Conservation (phyloP, 495 filamentous ascomycete species). For the Penicillium robsamsonii region DNA sequence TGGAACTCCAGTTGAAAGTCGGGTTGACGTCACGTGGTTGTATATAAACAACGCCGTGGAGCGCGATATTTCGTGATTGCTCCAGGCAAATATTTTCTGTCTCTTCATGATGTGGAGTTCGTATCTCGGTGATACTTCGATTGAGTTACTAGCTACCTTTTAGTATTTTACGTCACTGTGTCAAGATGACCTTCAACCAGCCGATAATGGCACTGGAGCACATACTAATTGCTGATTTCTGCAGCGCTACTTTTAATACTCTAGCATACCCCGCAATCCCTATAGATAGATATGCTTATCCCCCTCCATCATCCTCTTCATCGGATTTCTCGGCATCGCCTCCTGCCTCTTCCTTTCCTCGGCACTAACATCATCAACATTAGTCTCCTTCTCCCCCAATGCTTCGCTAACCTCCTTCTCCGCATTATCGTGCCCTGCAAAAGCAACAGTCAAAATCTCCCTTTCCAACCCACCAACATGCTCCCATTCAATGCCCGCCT, state of each 20-base stretch:
- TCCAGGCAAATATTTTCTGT: background rate
- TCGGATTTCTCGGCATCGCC: slow-evolving; percentile 41
- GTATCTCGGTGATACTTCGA: background rate
- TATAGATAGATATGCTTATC: slow-evolving; percentile 24
- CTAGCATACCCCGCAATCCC: background rate
- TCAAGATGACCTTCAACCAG: background rate
- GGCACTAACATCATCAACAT: slow-evolving; percentile 36
- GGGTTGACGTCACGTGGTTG: slow-evolving; percentile 13
- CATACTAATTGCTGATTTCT: background rate
- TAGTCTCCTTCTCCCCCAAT: slow-evolving; percentile 30
- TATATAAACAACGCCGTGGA: slow-evolving; percentile 1
- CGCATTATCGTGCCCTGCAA: slow-evolving; percentile 66
- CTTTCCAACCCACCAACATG: slow-evolving; percentile 73
- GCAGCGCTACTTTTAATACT: background rate
- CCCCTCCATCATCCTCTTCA: slow-evolving; percentile 50
- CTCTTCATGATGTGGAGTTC: background rate
- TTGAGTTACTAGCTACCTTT: background rate
- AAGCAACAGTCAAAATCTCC: slow-evolving; percentile 77
- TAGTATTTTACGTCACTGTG: background rate
- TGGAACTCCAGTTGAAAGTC: background rate
- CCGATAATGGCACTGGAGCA: background rate
- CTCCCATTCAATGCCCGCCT: slow-evolving; percentile 71
- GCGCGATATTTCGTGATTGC: background rate
- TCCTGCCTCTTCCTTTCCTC: slow-evolving; percentile 37
- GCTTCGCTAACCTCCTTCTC: slow-evolving; percentile 36